Conservation (phyloP, 148 eudicot species). For the Rhododendron kiyosumense region DNA sequence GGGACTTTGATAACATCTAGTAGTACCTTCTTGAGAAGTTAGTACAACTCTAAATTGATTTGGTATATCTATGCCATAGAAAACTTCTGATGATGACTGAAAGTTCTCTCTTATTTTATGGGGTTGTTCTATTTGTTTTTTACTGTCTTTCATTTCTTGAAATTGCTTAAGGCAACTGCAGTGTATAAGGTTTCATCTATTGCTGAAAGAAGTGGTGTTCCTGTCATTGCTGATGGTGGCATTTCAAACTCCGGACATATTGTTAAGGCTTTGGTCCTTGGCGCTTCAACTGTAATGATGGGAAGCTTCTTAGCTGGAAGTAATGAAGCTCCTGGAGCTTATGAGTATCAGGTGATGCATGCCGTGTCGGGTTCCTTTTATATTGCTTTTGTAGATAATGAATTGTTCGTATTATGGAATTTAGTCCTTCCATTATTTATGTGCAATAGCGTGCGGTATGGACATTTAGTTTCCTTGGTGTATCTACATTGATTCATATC, state of each 20-base stretch:
- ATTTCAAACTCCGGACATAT: slow-evolving; percentile 94
- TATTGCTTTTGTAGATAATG: not conserved
- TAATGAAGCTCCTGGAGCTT: slow-evolving; percentile 86
- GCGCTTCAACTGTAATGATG: slow-evolving; percentile 99
- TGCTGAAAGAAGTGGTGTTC: slow-evolving; percentile 69
- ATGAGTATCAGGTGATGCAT: slow-evolving; percentile 48
- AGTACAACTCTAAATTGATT: not conserved
- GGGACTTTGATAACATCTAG: not conserved
- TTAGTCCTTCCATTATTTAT: not conserved
- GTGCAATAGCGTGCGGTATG: not conserved
- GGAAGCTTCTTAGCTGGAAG: slow-evolving; percentile 98
- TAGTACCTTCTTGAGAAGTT: not conserved
- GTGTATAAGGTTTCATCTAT: slow-evolving; percentile 86
- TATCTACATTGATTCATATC: not conserved
- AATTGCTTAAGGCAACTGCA: slow-evolving; percentile 66
- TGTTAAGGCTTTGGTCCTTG: slow-evolving; percentile 78
- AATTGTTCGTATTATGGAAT: not conserved
- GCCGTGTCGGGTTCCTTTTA: not conserved
- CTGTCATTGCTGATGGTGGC: slow-evolving; percentile 95
- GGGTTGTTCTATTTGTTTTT: not conserved
- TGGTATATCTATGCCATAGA: not conserved
- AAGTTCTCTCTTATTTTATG: not conserved
- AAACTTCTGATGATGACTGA: not conserved
- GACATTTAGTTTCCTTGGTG: not conserved
- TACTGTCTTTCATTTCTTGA: not conserved